These are phyloP conservation scores for Cadophora gregata DNA, from an alignment of 2,329 filamentous ascomycete genomes.

Conservation along the genomic window DNA sequence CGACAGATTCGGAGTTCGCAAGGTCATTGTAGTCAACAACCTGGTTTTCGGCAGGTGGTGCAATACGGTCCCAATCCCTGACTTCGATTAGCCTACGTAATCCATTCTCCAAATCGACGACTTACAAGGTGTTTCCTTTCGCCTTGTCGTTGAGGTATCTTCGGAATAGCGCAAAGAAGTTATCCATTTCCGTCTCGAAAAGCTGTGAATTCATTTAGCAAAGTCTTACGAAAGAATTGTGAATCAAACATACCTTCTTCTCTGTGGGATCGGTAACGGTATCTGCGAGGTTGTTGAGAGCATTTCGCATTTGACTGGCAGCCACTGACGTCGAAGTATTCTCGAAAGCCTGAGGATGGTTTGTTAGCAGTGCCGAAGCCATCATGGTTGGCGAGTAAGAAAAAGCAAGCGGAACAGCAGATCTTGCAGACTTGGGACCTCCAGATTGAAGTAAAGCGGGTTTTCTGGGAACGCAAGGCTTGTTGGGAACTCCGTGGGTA, in stretches of 20 bases:
- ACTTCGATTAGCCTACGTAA: constrained; percentile 32
- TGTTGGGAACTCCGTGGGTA: not conserved
- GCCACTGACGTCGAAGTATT: constrained; percentile 99
- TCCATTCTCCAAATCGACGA: constrained; percentile 4
- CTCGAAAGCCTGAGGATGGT: constrained; percentile 82
- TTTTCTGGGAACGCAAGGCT: not conserved
- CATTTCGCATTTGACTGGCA: constrained; percentile 98
- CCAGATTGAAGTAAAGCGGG: not conserved
- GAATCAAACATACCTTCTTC: constrained; percentile 73
- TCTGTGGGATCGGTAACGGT: constrained; percentile 81
- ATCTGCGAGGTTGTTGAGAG: constrained; percentile 90
- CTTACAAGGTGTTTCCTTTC: constrained; percentile 88
- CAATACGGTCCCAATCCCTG: constrained; percentile 96
- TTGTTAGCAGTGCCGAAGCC: constrained; percentile 46
- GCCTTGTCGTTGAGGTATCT: constrained; percentile 99
- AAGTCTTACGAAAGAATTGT: not conserved
- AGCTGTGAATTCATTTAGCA: constrained; percentile 58
- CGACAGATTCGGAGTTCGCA: constrained; percentile 85
- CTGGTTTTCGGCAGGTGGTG: constrained; percentile 89
- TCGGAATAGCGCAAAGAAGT: constrained; percentile 99
- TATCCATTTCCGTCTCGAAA: constrained; percentile 99
- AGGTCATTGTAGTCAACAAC: constrained; percentile 95
- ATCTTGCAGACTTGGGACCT: constrained; percentile 17
- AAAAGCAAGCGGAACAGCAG: constrained; percentile 16
- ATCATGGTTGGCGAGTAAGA: constrained; percentile 25